These are phyloP conservation scores for Lepidium didymum DNA, from an alignment of 345 rosid genomes.

Conservation along the genomic window DNA sequence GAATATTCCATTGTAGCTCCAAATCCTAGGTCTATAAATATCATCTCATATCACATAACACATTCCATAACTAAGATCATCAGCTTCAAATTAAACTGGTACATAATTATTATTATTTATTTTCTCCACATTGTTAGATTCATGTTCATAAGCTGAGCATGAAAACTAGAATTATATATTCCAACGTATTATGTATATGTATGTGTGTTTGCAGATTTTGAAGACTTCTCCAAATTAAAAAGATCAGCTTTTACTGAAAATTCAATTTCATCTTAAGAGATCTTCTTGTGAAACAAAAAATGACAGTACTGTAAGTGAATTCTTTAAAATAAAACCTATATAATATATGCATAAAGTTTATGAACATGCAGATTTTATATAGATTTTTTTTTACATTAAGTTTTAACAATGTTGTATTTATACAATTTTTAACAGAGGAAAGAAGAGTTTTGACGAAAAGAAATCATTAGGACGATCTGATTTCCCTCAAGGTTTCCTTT, in stretches of 20 bases:
- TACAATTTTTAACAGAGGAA: conserved; percentile 2
- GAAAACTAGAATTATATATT: background rate
- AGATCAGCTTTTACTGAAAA: background rate
- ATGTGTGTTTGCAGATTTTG: background rate
- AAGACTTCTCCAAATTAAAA: background rate
- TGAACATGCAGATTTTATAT: background rate
- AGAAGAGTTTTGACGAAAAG: background rate
- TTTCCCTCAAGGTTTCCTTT: conserved; percentile 21
- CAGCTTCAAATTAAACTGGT: background rate
- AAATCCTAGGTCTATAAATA: background rate
- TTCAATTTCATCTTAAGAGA: background rate
- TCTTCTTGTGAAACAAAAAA: background rate
- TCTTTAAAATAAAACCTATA: background rate
- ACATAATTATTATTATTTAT: background rate
- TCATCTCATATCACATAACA: background rate
- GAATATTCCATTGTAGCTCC: background rate
- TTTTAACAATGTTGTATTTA: background rate
- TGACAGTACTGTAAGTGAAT: conserved; percentile 8
- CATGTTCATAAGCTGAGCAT: conserved; percentile 2
- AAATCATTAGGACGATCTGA: conserved; percentile 13
- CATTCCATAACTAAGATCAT: background rate
- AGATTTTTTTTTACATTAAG: background rate
- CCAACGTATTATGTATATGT: background rate
- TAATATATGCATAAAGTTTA: background rate
- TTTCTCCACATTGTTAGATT: background rate